Evolutionary conservation across 148 eudicot species (phyloP).

Genomic region (Silene latifolia): DNA sequence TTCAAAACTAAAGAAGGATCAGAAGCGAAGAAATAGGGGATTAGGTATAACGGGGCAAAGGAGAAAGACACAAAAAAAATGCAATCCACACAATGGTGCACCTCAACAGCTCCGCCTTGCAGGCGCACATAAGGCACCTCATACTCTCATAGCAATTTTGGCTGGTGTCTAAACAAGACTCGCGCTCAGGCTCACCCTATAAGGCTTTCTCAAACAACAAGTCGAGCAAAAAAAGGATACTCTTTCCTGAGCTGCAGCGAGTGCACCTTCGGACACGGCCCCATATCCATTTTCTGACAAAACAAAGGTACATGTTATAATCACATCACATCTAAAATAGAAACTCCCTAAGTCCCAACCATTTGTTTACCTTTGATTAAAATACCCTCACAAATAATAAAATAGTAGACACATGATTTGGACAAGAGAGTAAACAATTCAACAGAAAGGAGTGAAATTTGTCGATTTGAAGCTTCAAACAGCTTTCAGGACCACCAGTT

Average conservation of each 20-base stretch:
- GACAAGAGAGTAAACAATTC: neutral
- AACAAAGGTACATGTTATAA: slow-evolving; percentile 7
- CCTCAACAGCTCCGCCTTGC: too few relatives aligned
- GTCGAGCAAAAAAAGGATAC: slow-evolving; percentile 56
- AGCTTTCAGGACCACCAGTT: neutral
- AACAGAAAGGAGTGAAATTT: neutral
- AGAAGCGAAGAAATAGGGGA: neutral
- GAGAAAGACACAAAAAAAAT: neutral
- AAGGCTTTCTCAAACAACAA: neutral
- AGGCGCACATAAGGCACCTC: neutral
- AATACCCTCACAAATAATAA: too few relatives aligned
- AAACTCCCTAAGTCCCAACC: too few relatives aligned
- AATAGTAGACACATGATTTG: too few relatives aligned
- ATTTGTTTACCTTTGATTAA: too few relatives aligned
- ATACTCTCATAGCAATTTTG: neutral
- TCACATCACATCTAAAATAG: neutral
- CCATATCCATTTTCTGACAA: slow-evolving; percentile 96
- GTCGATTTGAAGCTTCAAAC: neutral
- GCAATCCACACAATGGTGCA: neutral
- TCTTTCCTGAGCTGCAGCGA: slow-evolving; percentile 91
- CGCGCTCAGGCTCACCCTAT: neutral
- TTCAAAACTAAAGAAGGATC: neutral
- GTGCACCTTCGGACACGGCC: slow-evolving; percentile 96
- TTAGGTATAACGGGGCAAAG: neutral
- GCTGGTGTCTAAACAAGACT: neutral